These are phyloP conservation scores for Hemerocallis citrina DNA, from an alignment of 106 monocot species.

Conservation along the genomic window DNA sequence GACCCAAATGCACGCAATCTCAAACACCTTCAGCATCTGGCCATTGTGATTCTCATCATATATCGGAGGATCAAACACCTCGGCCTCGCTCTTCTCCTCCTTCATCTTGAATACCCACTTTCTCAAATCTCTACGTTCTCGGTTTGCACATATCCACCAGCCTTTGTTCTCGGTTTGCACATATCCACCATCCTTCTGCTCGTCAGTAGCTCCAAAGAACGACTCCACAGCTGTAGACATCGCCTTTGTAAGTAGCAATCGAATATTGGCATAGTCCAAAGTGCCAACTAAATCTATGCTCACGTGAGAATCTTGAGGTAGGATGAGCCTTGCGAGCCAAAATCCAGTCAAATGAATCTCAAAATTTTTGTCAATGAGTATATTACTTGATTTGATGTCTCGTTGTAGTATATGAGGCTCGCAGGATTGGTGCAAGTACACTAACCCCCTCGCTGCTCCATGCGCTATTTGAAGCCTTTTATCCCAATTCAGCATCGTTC, in stretches of 20 bases:
- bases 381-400: constrained; percentile 78
- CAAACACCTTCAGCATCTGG: constrained; percentile 28
- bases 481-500: constrained; percentile 37
- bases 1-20: constrained; percentile 43
- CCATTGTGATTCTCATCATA: constrained; percentile 9
- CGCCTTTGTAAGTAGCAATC: constrained; percentile 46
- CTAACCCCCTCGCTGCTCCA: constrained; percentile 56
- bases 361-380: constrained; percentile 46
- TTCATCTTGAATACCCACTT: constrained; percentile 45
- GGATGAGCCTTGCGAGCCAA: constrained; percentile 50
- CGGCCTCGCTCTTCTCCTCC: constrained; percentile 20
- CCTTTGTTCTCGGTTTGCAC: constrained; percentile 29
- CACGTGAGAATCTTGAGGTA: constrained; percentile 56
- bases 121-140: constrained; percentile 33
- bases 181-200: constrained; percentile 50
- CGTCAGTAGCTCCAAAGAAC: constrained; percentile 49
- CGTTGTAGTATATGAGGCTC: constrained; percentile 64
- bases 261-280: constrained; percentile 44
- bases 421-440: constrained; percentile 53
- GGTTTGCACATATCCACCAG: constrained; percentile 46
- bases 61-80: constrained; percentile 36
- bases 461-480: constrained; percentile 51
- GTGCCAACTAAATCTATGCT: constrained; percentile 65
- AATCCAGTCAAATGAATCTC: constrained; percentile 66
- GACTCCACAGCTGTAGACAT: constrained; percentile 57